Base-by-base conservation (phyloP, 2,329 filamentous ascomycete genomes). In the Penicillium sp. region DNA sequence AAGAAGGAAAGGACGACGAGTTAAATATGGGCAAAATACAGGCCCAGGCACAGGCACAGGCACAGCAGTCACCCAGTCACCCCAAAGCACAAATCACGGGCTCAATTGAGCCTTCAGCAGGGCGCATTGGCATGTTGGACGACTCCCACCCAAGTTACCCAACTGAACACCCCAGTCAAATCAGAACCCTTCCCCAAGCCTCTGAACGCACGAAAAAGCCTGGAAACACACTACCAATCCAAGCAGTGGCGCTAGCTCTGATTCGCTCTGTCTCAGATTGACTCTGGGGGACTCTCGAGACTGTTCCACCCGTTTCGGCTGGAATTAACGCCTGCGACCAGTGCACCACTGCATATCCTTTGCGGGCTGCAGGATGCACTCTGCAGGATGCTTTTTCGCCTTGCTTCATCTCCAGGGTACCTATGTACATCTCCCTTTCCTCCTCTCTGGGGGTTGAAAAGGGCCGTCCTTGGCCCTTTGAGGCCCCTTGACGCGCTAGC, bases 201-300 rank as follows among this genome's bases (percentile, higher is more conserved):
- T 16, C 24, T 31, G 31, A 31, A 31, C 6, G 9, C 31, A 31
- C 9, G 31, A 31, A 31, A 31, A 50, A 50, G 27, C 31, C 33
- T 19, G 24, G 27, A 31, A 35, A 53, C 40, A 61, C 53, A 44
- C 39, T 49, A 22, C 18, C 13, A 46, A 6, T 24, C 43, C 43
- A 46, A 27, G 22, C 22, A 36, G 59, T 49, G 53, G 49, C 55
- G 39, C 43, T n/a, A 27, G 14, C 33, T 50, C 55, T 27, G 18
- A 65, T 64, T 64, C 52, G 62, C 44, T 22, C 53, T 50, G 64
- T 66, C 63, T 66, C 61, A 63, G 52, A 60, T 57, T 55, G 31
- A 49, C 24, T 51, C 49, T 10, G 35, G 6, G 35, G 24, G 35
- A 51, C 11, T 2, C 37, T 51, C 49, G 19, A 31, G 35, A 43